Evolutionary conservation across 225 moss, liverwort and hornwort species (phyloP).

Genomic region (Climacium dendroides): DNA sequence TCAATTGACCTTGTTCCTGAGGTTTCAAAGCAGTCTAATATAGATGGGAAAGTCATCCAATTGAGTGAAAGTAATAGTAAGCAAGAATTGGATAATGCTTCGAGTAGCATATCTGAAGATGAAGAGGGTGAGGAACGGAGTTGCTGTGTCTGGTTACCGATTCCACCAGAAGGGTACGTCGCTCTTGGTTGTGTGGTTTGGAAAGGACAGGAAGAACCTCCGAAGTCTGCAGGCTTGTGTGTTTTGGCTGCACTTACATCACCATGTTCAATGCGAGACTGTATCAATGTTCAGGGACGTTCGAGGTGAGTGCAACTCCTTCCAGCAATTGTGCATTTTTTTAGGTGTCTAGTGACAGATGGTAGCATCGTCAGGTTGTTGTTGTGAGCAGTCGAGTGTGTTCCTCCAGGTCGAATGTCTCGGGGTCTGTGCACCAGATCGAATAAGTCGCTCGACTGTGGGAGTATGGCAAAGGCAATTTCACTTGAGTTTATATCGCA

Average conservation of each 20-base stretch:
- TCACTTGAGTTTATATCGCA: background rate
- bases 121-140: constrained; percentile 9
- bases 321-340: background rate
- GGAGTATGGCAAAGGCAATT: background rate
- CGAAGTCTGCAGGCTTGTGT: constrained; percentile 63
- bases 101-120: constrained; percentile 1
- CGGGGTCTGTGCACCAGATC: background rate
- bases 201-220: constrained; percentile 62
- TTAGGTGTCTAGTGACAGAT: background rate
- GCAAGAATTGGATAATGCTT: constrained; percentile 1
- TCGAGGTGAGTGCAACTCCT: constrained; percentile 7
- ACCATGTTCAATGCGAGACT: constrained; percentile 70
- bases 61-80: constrained; percentile 6
- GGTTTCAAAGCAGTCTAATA: background rate
- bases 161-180: constrained; percentile 44
- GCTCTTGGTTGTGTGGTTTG: constrained; percentile 45
- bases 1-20: constrained; percentile 25
- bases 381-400: background rate
- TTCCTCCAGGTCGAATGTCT: background rate
- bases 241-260: constrained; percentile 57
- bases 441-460: background rate
- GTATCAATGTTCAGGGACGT: constrained; percentile 50
- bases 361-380: background rate
- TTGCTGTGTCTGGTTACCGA: constrained; percentile 46
- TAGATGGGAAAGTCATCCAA: background rate